A percentile compares a stretch with the other conserved stretches of the same genome.
Evolutionary conservation across 139 green algal genomes (phyloP).

Genomic region (Closterium sp.): DNA sequence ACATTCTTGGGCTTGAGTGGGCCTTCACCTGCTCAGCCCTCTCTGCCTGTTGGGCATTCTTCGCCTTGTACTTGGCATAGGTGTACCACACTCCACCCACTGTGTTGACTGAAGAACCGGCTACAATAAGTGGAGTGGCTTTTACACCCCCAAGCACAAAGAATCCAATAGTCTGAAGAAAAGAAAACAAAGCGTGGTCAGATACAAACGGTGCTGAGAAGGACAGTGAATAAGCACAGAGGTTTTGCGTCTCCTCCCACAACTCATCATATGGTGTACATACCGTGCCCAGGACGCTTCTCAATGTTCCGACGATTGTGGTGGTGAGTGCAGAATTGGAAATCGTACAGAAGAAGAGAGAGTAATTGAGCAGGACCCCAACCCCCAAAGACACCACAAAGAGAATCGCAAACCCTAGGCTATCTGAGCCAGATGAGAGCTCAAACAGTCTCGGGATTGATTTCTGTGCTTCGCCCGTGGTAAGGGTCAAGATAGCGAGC

Average conservation of each 20-base stretch:
- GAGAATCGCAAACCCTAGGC: slow-evolving; percentile 2
- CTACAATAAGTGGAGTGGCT: slow-evolving; percentile 41
- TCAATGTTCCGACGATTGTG: slow-evolving; percentile 75
- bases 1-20: not conserved
- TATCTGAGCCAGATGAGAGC: not conserved
- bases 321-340: slow-evolving; percentile 76
- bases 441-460: slow-evolving; percentile 22
- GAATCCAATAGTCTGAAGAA: slow-evolving; percentile 62
- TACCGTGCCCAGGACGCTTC: slow-evolving; percentile 49
- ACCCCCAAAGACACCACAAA: slow-evolving; percentile 32
- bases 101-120: slow-evolving; percentile 55
- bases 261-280: not conserved
- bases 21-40: not conserved
- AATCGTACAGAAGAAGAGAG: slow-evolving; percentile 72
- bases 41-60: slow-evolving; percentile 1
- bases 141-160: slow-evolving; percentile 63
- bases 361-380: slow-evolving; percentile 66
- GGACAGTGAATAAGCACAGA: not conserved
- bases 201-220: slow-evolving; percentile 9
- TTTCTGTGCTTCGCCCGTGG: slow-evolving; percentile 55
- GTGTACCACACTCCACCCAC: slow-evolving; percentile 57
- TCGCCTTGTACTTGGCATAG: slow-evolving; percentile 46
- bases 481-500: slow-evolving; percentile 50
- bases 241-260: not conserved
- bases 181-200: not conserved